Conservation (phyloP, 2,329 filamentous ascomycete species). For the Aspergillus candidus region DNA sequence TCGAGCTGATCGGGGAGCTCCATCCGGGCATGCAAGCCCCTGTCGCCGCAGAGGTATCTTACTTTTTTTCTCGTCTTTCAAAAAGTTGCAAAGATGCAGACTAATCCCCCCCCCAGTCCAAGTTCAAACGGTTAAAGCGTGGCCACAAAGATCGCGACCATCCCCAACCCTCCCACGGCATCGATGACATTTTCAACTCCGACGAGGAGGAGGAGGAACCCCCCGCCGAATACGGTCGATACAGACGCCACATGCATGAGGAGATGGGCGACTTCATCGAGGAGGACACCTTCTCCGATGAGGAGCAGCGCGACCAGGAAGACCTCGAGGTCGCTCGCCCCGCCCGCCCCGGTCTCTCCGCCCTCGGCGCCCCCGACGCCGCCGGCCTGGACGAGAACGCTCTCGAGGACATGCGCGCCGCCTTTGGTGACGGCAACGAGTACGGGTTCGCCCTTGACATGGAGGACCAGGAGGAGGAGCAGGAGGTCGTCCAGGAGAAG, state of each 20-base stretch:
- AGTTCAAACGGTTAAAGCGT: conserved; percentile 94
- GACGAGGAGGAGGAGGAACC: conserved; percentile 75
- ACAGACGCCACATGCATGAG: conserved; percentile 60
- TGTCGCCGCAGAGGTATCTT: conserved; percentile 60
- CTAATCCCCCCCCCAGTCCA: conserved; percentile 53
- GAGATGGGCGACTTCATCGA: conserved; percentile 97
- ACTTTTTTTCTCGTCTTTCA: background rate
- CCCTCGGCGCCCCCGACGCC: conserved; percentile 66
- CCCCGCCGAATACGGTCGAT: conserved; percentile 41
- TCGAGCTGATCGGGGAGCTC: conserved; percentile 86
- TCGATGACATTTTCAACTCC: conserved; percentile 92
- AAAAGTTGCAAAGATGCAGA: conserved; percentile 2
- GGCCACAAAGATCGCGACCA: conserved; percentile 64
- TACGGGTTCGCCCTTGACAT: conserved; percentile 91
- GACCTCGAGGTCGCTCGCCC: conserved; percentile 85
- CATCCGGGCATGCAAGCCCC: conserved; percentile 64
- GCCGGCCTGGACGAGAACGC: conserved; percentile 86
- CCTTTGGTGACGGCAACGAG: conserved; percentile 92
- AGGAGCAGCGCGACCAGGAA: conserved; percentile 71
- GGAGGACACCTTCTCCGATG: conserved; percentile 85
- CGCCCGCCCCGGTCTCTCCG: conserved; percentile 60
- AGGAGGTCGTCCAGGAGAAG: conserved; percentile 70
- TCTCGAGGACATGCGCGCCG: conserved; percentile 90
- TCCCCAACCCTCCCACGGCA: conserved; percentile 59
- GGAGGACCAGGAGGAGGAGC: conserved; percentile 76